Evolutionary conservation across 805 yeast genomes (phyloP).

Genomic region (Teunomyces kruisii): DNA sequence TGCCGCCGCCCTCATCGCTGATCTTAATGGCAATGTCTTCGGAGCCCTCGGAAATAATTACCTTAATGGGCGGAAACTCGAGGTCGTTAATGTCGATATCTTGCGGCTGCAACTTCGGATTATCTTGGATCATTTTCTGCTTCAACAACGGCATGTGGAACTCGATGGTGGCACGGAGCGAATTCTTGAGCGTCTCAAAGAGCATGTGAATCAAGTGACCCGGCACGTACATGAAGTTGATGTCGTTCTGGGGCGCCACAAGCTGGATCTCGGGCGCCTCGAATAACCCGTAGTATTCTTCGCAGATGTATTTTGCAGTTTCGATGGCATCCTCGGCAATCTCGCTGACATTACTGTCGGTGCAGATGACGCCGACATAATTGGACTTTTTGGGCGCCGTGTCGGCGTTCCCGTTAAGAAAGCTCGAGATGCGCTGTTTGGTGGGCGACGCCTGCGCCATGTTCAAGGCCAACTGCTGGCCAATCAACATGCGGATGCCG

Average conservation of each 20-base stretch:
- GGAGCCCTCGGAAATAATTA: constrained; percentile 83
- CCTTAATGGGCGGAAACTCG: constrained; percentile 78
- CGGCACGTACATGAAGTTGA: constrained; percentile 87
- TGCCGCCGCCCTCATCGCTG: constrained; percentile 94
- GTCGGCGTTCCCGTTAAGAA: constrained; percentile 31
- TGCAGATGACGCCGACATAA: constrained; percentile 87
- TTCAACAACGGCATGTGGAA: constrained; percentile 57
- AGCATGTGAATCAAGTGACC: constrained; percentile 91
- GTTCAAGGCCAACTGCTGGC: constrained; percentile 88
- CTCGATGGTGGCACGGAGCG: constrained; percentile 86
- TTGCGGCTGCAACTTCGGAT: constrained; percentile 40
- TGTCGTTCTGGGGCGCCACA: constrained; percentile 67
- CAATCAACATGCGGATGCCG: constrained; percentile 90
- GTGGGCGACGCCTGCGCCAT: constrained; percentile 55
- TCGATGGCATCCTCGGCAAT: constrained; percentile 87
- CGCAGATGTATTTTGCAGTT: constrained; percentile 86
- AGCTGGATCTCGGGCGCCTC: constrained; percentile 84
- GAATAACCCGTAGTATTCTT: constrained; percentile 82
- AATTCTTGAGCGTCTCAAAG: constrained; percentile 84
- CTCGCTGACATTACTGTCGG: constrained; percentile 79
- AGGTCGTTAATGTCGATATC: constrained; percentile 58
- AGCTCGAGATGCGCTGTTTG: constrained; percentile 33
- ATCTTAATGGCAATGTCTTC: constrained; percentile 90
- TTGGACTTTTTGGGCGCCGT: constrained; percentile 36
- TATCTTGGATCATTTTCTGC: constrained; percentile 33